A percentile compares a stretch with the other conserved stretches of the same genome.
These are phyloP conservation scores for Leccinum huronense DNA, from an alignment of 1,284 basidiomycete species.

Conservation along the genomic window DNA sequence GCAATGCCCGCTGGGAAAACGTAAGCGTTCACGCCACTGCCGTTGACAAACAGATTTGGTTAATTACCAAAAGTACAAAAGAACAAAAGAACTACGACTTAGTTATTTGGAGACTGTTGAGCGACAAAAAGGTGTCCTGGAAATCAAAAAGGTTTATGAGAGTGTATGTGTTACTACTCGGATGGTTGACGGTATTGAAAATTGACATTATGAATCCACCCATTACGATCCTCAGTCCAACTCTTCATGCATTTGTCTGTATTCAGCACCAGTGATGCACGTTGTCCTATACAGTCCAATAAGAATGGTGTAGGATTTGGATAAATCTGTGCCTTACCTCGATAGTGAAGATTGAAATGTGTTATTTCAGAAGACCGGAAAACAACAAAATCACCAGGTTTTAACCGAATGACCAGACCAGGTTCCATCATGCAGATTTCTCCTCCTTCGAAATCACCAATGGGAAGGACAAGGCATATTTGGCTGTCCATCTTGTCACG, in stretches of 20 bases:
- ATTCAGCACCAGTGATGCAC: conserved; percentile 12
- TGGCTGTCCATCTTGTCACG: conserved; percentile 1
- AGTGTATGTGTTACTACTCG: no score
- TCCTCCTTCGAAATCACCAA: conserved; percentile 10
- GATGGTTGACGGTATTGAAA: background rate
- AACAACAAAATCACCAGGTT: conserved; percentile 4
- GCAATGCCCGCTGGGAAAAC: no score
- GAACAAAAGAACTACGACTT: no score
- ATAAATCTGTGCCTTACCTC: background rate
- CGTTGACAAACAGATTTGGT: no score
- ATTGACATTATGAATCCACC: background rate
- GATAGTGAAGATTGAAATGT: conserved; percentile 15
- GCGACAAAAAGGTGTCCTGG: no score
- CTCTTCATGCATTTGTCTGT: background rate
- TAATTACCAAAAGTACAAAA: no score
- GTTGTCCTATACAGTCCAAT: background rate
- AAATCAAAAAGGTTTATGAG: no score
- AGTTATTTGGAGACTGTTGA: no score
- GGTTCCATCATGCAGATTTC: conserved; percentile 7
- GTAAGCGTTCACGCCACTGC: no score
- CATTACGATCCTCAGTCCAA: background rate
- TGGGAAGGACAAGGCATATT: conserved; percentile 7
- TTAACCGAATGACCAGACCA: conserved; percentile 5
- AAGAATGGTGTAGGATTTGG: background rate
- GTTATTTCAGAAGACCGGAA: conserved; percentile 7